Evolutionary conservation across 352 stramenopile genomes (phyloP), one percentile per base, ranked within the genome.

Genomic region (Phytophthora pluvialis): DNA sequence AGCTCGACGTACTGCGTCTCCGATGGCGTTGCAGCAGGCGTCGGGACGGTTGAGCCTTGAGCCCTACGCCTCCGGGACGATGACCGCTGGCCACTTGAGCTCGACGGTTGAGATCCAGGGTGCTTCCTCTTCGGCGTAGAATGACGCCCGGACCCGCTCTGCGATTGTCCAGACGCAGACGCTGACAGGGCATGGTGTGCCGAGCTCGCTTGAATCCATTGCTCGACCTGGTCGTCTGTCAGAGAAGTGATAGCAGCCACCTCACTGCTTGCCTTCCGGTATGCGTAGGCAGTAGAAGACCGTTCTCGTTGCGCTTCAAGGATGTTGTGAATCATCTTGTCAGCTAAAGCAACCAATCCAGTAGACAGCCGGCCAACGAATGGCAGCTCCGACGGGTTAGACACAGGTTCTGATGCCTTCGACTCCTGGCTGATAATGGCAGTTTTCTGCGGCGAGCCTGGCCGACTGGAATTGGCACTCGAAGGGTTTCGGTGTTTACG

Each of bases 191-290:
- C 42, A 29, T 68, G 31, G 8, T 61, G 45, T 4, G 56, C 51
- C n/a, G 60, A 53, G 18, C 66, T 78, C 11, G 70, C 47, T 60
- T 82, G 75, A 54, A 92, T 74, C 85, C 85, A 94, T 45, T 88
- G 72, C 44, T 94, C 83, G 8, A 92, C 67, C 18, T 92, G 67
- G 6, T 78, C 60, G 13, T 89, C 80, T 3, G 65, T 78, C 3
- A 94, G 62, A 9, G 76, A 88, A 2, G 85, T 87, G 47, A 92
- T 75, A 5, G 78, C 83, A 6, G 72, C 61, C 12, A 92, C 44
- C 48, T 92, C 76, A 4, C 69, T 63, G 26, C 84, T 81, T 11
- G 83, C 77, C 66, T 89, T 89, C 16, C 79, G 75, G 38, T 79
- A 71, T 26, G 73, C 48, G 12, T 83, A 79, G 3, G 67, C 13